Evolutionary conservation across 2,329 filamentous ascomycete genomes (phyloP), one percentile per base, ranked within the genome.

Genomic region (Epichloe gansuensis): DNA sequence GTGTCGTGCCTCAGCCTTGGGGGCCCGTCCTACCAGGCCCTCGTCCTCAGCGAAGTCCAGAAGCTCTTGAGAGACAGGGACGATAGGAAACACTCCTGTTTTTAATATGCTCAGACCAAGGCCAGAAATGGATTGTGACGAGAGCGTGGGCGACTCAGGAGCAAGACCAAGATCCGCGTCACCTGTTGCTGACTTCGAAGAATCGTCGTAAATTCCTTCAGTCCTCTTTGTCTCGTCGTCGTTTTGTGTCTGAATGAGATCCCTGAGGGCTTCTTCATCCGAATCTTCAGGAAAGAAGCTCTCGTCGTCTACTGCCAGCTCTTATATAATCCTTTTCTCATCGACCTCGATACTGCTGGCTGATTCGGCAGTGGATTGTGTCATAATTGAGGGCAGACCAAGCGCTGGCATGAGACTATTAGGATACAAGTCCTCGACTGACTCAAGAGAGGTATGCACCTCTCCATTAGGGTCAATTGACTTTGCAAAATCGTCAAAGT

Each of bases 351-450:
- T 73, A 54, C 72, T 77, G 54, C 72, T 77, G 54, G 68, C 71
- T 2, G 66, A 67, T 47, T 71, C 55, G 2, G 15, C 21, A 6
- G 46, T 46, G 36, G 52, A 52, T 6, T 56, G 54, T 13, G 67
- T 61, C 31, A 87, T 65, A 46, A 80, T 61, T 2, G 63, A 63
- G 5, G 68, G 57, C 9, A 73, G 54, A 0, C 73, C 74, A 4
- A 81, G 63, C 3, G 66, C 68, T n/a, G 70, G 69, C 15, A 68
- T 63, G 23, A 89, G 66, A 47, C 81, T 85, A 21, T 78, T 75
- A 0, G 87, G 85, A 63, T 86, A 95, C 15, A 98, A 73, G 63
- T 97, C 91, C 63, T 90, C 85, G 0, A 97, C 83, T 50, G 91
- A 90, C 61, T 95, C 80, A 40, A 95, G 67, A 1, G 81, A 78